Percentiles rank a stretch among this genome's conserved stretches.
phyloP scores from a whole-genome alignment of 768 basidiomycete genomes.

The Boletus subparvulus region DNA sequence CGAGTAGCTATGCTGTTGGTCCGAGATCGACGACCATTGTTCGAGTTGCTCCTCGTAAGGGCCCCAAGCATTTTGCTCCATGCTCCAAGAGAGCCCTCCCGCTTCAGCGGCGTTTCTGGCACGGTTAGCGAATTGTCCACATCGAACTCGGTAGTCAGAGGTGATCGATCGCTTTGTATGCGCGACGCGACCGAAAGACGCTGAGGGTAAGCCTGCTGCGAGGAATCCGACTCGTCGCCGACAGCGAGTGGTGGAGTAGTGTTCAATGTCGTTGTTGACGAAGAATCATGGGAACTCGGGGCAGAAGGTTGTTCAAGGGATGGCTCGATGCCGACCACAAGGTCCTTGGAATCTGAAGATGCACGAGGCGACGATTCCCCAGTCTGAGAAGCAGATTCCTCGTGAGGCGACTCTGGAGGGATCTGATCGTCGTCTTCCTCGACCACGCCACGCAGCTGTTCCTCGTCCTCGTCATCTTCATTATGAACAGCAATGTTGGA shows the following conservation, averaged over 20 bases:
- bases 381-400: slow-evolving; percentile 46
- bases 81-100: slow-evolving; percentile 54
- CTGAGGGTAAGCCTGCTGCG: slow-evolving; percentile 52
- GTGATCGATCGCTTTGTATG: slow-evolving; percentile 60
- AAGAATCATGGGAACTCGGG: slow-evolving; percentile 48
- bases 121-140: slow-evolving; percentile 47
- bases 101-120: slow-evolving; percentile 51
- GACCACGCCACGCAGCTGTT: slow-evolving; percentile 35
- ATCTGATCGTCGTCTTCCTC: slow-evolving; percentile 49
- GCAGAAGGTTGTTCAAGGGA: slow-evolving; percentile 50
- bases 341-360: slow-evolving; percentile 59
- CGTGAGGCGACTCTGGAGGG: slow-evolving; percentile 51
- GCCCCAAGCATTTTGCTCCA: slow-evolving; percentile 70
- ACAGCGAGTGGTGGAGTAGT: slow-evolving; percentile 39
- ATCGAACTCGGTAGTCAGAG: slow-evolving; percentile 47
- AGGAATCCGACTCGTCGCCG: slow-evolving; percentile 51
- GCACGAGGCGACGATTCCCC: slow-evolving; percentile 54
- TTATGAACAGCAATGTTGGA: slow-evolving; percentile 63
- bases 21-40: slow-evolving; percentile 71
- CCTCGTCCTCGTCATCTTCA: slow-evolving; percentile 47
- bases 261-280: slow-evolving; percentile 47
- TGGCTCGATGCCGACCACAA: slow-evolving; percentile 63
- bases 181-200: slow-evolving; percentile 64
- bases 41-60: slow-evolving; percentile 64
- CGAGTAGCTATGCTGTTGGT: slow-evolving; percentile 73